A percentile compares a stretch with the other conserved stretches of the same genome.
Conservation (phyloP, 805 yeast genomes). For the Maudiozyma turicensis region DNA sequence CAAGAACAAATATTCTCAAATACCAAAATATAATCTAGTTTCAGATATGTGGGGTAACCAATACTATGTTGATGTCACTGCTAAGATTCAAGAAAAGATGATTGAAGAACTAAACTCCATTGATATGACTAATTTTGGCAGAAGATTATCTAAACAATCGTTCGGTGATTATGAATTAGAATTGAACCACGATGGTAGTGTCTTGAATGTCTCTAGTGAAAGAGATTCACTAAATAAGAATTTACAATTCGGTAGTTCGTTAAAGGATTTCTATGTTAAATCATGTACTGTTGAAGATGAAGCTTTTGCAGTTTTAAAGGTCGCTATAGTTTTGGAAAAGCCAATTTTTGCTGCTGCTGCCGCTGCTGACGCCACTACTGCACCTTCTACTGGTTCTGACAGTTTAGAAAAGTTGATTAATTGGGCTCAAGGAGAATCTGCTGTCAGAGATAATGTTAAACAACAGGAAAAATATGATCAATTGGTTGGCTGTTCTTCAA, state of each 20-base stretch:
- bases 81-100: slow-evolving; percentile 13
- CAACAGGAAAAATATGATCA: neutral
- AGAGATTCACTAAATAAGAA: slow-evolving; percentile 15
- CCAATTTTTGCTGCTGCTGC: neutral
- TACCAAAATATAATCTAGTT: slow-evolving; percentile 18
- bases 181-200: slow-evolving; percentile 19
- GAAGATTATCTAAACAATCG: slow-evolving; percentile 17
- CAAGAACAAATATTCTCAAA: slow-evolving; percentile 4
- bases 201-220: slow-evolving; percentile 14
- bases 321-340: slow-evolving; percentile 5
- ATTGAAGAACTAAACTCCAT: slow-evolving; percentile 9
- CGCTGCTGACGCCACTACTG: neutral
- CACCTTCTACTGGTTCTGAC: neutral
- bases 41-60: slow-evolving; percentile 24
- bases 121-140: slow-evolving; percentile 13
- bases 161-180: slow-evolving; percentile 24
- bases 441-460: neutral
- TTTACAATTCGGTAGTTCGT: slow-evolving; percentile 12
- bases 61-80: slow-evolving; percentile 23
- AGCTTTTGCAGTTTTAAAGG: slow-evolving; percentile 12
- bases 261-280: slow-evolving; percentile 17
- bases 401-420: slow-evolving; percentile 6
- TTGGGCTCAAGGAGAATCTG: slow-evolving; percentile 8
- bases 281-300: slow-evolving; percentile 18
- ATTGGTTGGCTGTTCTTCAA: neutral